A percentile compares a stretch with the other conserved stretches of the same genome.
Conservation (phyloP, 2,329 filamentous ascomycete genomes). For the Malbranchea zuffiana region DNA sequence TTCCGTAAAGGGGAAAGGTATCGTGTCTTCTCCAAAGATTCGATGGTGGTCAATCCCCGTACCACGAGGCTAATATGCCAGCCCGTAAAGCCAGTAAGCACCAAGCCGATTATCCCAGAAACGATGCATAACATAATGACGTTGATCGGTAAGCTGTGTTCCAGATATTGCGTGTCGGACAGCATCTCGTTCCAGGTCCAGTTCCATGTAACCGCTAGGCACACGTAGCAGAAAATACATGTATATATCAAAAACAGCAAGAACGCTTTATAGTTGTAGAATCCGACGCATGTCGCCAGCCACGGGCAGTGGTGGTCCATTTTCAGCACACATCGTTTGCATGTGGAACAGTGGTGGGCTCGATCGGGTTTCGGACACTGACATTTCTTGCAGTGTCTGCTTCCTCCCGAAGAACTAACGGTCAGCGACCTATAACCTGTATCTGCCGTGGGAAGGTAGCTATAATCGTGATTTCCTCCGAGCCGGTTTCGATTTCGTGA, state of each 20-base stretch:
- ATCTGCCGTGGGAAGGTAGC: slow-evolving; percentile 65
- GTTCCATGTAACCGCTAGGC: slow-evolving; percentile 61
- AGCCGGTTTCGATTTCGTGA: slow-evolving; percentile 11
- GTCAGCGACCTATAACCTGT: slow-evolving; percentile 64
- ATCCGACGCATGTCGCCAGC: slow-evolving; percentile 88
- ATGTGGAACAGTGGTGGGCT: slow-evolving; percentile 92
- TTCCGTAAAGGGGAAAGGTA: slow-evolving; percentile 74
- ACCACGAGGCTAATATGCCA: slow-evolving; percentile 83
- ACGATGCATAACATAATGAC: slow-evolving; percentile 80
- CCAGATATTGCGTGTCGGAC: slow-evolving; percentile 56
- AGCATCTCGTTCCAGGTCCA: slow-evolving; percentile 85
- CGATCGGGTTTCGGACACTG: slow-evolving; percentile 89
- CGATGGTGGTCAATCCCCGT: slow-evolving; percentile 82
- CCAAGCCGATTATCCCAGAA: slow-evolving; percentile 80
- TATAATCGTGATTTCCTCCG: slow-evolving; percentile 46
- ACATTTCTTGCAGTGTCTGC: slow-evolving; percentile 95
- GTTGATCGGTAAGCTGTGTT: slow-evolving; percentile 76
- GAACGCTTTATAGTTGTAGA: slow-evolving; percentile 93
- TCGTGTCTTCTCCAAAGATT: slow-evolving; percentile 88
- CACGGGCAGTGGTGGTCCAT: slow-evolving; percentile 99
- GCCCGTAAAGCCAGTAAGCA: slow-evolving; percentile 74
- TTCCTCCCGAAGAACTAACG: slow-evolving; percentile 78
- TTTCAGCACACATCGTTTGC: slow-evolving; percentile 87
- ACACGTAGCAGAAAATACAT: slow-evolving; percentile 70
- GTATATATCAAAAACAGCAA: slow-evolving; percentile 85